Evolutionary conservation across 1,284 basidiomycete genomes (phyloP), one percentile per base, ranked within the genome.

Genomic region (Malassezia yamatoensis): DNA sequence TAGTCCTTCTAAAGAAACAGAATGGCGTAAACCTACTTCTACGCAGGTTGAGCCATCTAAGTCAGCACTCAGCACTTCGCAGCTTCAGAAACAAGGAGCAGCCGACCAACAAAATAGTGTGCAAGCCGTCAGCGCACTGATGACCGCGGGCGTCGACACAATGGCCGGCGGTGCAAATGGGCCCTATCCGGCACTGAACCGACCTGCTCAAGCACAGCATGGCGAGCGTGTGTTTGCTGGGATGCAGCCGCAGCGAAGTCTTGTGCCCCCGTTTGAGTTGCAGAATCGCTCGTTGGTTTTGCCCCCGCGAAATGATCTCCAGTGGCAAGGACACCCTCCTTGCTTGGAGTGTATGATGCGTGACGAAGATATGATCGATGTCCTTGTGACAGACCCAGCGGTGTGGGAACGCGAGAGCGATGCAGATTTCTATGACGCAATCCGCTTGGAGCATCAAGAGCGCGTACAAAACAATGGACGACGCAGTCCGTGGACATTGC

Each of bases 301-400:
- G 13, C 68, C 65, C 2, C 64, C 66, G 1, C 67, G 61, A 16
- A 70, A 66, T 39, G 71, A 74, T 43, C 68, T 65, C n/a, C 35
- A 41, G 10, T 44, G 48, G 18, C 54, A 44, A 9, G 43, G 33
- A n/a, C 35, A 33, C 2, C 40, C 40, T 16, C 79, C 96, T 41
- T 98, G 93, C 69, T 80, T 96, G 46, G 93, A 98, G 77, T 98
- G 93, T 75, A 88, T 94, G 68, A 98, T 98, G 93, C 85, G 93
- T 41, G 93, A 98, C 77, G 85, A 93, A 71, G 93, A 98, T 74
- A 90, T 98, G 86, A 89, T 87, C 35, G 93, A 96, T 76, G 88
- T 98, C 29, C 82, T 86, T 72, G 93, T 96, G 20, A 81, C 84
- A 2, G 84, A 85, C 32, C 83, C 85, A 5, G 88, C 89, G 0